Conservation (phyloP, 768 basidiomycete genomes). For the Daedaleopsis nitida region DNA sequence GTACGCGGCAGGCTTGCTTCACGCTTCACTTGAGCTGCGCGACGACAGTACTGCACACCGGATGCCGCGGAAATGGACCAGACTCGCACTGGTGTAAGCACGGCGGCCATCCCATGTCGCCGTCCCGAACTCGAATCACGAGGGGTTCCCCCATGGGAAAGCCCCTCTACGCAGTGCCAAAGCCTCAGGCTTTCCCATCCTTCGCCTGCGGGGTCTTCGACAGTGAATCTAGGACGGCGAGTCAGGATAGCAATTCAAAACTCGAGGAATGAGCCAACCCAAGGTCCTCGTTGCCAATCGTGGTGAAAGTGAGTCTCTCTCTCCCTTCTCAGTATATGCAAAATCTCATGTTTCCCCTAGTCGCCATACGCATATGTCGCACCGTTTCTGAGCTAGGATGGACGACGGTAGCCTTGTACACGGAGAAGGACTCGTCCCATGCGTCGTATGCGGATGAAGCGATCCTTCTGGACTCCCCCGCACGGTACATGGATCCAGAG, state of each 20-base stretch:
- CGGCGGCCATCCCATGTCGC: neutral
- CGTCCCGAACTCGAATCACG: slow-evolving; percentile 5
- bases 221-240: neutral
- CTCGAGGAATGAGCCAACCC: slow-evolving; percentile 5
- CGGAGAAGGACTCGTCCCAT: slow-evolving; percentile 27
- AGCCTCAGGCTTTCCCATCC: neutral
- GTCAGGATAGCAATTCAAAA: too few relatives aligned
- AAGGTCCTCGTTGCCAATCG: slow-evolving; percentile 36
- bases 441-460: slow-evolving; percentile 32
- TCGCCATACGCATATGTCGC: slow-evolving; percentile 35
- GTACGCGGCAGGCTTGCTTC: neutral
- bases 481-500: slow-evolving; percentile 16
- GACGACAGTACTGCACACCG: neutral
- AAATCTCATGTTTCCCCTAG: neutral
- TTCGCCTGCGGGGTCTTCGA: neutral
- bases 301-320: slow-evolving; percentile 35
- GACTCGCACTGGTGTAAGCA: neutral
- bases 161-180: neutral
- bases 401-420: slow-evolving; percentile 33
- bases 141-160: neutral
- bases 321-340: neutral
- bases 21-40: too few relatives aligned
- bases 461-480: slow-evolving; percentile 17
- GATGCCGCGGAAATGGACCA: neutral
- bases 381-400: slow-evolving; percentile 31